These are phyloP conservation scores for Monosporascus sp. DNA, from an alignment of 2,329 filamentous ascomycete genomes.

Conservation along the genomic window DNA sequence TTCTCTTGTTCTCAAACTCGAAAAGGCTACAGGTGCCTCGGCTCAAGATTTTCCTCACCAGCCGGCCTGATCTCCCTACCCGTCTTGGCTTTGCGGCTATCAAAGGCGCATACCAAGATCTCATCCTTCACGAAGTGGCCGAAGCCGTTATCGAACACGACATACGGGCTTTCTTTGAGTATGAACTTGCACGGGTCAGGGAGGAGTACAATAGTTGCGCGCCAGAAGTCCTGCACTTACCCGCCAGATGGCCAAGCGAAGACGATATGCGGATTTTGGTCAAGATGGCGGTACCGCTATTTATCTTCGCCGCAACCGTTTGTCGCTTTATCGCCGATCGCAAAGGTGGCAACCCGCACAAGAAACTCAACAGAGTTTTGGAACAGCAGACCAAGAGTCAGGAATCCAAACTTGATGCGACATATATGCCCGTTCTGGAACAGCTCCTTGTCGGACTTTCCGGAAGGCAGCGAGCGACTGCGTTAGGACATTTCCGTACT, in stretches of 20 bases:
- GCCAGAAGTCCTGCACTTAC: no score
- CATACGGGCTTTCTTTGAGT: conserved; percentile 27
- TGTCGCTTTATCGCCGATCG: conserved; percentile 22
- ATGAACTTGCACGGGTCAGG: conserved; percentile 26
- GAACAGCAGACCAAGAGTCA: no score
- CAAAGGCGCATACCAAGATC: conserved; percentile 20
- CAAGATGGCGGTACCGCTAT: conserved; percentile 19
- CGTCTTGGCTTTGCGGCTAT: conserved; percentile 30
- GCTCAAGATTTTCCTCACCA: conserved; percentile 36
- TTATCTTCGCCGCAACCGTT: conserved; percentile 25
- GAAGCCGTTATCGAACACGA: conserved; percentile 28
- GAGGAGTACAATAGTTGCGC: no score
- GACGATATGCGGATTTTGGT: conserved; percentile 6
- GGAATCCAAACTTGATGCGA: no score
- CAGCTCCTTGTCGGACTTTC: no score
- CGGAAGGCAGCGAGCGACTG: no score
- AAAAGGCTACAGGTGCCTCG: conserved; percentile 7
- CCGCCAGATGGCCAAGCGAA: no score
- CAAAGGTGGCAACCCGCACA: no score
- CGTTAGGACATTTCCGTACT: no score
- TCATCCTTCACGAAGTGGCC: conserved; percentile 33
- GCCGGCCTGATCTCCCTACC: conserved; percentile 35
- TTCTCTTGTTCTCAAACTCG: conserved; percentile 23
- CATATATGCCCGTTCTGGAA: no score
- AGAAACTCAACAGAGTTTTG: no score